Percentiles rank a stretch among this genome's conserved stretches.
These are phyloP conservation scores for Trichosporon ovoides DNA, from an alignment of 1,284 basidiomycete species.

Conservation along the genomic window DNA sequence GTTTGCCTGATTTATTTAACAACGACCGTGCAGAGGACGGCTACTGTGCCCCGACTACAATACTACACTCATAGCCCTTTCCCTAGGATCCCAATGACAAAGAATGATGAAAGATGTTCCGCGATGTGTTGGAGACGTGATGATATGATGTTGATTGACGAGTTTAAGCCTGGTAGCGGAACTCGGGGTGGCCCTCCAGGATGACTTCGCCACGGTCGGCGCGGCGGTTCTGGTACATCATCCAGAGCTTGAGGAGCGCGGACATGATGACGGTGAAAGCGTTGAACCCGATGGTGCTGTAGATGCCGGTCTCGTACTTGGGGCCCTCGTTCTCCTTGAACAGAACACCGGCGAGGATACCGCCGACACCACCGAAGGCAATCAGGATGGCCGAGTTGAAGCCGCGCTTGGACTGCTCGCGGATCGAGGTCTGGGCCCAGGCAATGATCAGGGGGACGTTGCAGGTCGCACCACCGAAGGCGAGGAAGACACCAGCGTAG, in stretches of 20 bases:
- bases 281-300: background rate
- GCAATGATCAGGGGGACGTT: slow-evolving; percentile 37
- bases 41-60: too few relatives aligned
- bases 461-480: slow-evolving; percentile 36
- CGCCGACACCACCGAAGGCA: slow-evolving; percentile 49
- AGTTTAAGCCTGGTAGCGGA: slow-evolving; percentile 13
- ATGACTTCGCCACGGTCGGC: slow-evolving; percentile 11
- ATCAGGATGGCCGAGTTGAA: slow-evolving; percentile 46
- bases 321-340: slow-evolving; percentile 15
- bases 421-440: slow-evolving; percentile 48
- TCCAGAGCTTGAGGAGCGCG: slow-evolving; percentile 8
- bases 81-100: too few relatives aligned
- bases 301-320: slow-evolving; percentile 15
- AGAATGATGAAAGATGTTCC: too few relatives aligned
- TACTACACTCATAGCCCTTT: too few relatives aligned
- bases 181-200: slow-evolving; percentile 15
- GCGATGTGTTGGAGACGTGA: too few relatives aligned
- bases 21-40: too few relatives aligned
- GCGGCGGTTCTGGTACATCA: slow-evolving; percentile 10
- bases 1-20: too few relatives aligned
- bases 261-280: slow-evolving; percentile 6
- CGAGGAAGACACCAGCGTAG: slow-evolving; percentile 43
- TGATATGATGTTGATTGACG: background rate
- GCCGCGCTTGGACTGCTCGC: slow-evolving; percentile 44
- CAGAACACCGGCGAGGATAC: slow-evolving; percentile 38